Conservation (phyloP, 2,329 filamentous ascomycete species). For the Rosellinia necatrix region DNA sequence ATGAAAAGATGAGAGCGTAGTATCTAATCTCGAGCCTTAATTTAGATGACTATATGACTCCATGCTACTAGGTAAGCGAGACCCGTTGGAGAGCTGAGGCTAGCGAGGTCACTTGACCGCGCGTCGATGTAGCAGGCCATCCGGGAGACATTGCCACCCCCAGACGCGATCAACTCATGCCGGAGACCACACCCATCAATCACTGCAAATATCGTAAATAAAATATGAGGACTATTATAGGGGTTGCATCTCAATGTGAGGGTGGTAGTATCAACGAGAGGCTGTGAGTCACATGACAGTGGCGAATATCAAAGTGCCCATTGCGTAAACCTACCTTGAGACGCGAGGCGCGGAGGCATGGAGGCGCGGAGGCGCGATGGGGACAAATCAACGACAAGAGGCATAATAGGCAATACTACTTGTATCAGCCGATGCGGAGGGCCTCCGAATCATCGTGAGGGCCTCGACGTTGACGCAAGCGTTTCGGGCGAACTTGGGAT, state of each 20-base stretch:
- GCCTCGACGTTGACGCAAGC: not conserved
- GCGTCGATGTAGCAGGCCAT: not conserved
- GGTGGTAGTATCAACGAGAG: too few relatives aligned
- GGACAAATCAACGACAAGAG: too few relatives aligned
- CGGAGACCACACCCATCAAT: slow-evolving; percentile 14
- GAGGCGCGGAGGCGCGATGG: too few relatives aligned
- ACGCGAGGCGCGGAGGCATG: too few relatives aligned
- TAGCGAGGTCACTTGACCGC: slow-evolving; percentile 29
- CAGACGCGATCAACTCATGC: slow-evolving; percentile 16
- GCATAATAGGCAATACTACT: too few relatives aligned
- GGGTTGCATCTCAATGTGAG: too few relatives aligned
- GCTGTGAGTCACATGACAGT: too few relatives aligned
- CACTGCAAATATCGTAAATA: too few relatives aligned
- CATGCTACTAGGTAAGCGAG: not conserved
- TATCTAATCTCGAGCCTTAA: not conserved
- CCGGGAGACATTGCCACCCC: slow-evolving; percentile 29
- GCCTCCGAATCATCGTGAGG: slow-evolving; percentile 9
- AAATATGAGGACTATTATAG: too few relatives aligned
- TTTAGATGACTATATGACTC: not conserved
- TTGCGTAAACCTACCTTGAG: too few relatives aligned
- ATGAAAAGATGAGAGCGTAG: not conserved
- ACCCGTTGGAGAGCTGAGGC: slow-evolving; percentile 1
- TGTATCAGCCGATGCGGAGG: slow-evolving; percentile 2
- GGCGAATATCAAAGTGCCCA: too few relatives aligned
- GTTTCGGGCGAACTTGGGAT: too few relatives aligned